Evolutionary conservation across 176 grass and related monocot species (phyloP).

Genomic region (Aegilops speltoides): DNA sequence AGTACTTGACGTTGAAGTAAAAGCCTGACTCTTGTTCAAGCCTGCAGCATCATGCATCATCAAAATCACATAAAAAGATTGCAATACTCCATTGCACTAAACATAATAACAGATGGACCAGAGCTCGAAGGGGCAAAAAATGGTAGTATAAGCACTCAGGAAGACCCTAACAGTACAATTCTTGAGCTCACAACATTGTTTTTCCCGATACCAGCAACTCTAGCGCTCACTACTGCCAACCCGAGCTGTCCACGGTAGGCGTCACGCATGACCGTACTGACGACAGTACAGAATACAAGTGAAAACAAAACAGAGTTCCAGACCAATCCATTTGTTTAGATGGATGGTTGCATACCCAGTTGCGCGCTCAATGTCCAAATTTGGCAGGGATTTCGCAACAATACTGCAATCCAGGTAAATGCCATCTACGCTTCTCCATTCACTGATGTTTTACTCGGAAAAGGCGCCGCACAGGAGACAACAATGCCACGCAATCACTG

Average conservation of each 20-base stretch:
- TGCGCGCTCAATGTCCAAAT: background rate
- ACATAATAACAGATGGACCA: background rate
- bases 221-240: background rate
- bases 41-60: slow-evolving; percentile 36
- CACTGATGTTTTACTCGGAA: background rate
- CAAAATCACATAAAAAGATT: background rate
- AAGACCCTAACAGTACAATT: background rate
- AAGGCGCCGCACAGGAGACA: background rate
- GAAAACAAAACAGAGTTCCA: background rate
- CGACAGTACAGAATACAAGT: background rate
- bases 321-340: background rate
- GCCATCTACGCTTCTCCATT: background rate
- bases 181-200: background rate
- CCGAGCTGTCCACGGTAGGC: background rate
- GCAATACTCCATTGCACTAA: background rate
- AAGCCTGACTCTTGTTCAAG: slow-evolving; percentile 95
- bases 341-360: background rate
- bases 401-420: slow-evolving; percentile 1
- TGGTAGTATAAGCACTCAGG: background rate
- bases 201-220: no score
- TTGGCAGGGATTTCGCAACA: background rate
- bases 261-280: background rate
- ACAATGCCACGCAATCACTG: background rate
- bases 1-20: slow-evolving; percentile 96
- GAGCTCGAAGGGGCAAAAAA: background rate